Evolutionary conservation across 257 asterid species (phyloP), one percentile per base, ranked within the genome.

Genomic region (Catharanthus roseus): DNA sequence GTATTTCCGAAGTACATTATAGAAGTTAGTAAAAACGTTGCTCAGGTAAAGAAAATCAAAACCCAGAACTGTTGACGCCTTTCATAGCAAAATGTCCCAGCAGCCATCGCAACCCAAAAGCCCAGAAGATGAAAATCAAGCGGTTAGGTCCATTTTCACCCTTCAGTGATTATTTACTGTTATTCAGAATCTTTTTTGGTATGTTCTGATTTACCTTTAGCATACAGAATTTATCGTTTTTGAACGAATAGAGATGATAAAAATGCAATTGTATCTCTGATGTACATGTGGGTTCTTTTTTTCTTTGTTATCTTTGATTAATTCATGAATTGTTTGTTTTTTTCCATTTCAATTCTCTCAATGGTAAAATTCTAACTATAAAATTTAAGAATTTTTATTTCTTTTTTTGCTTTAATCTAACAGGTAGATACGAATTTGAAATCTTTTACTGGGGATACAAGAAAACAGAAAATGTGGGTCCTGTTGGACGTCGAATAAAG

Each of bases 81-180:
- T 29, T 26, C 41, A 23, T 21, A 7, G n/a, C 26, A n/a, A 54
- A 55, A 77, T 71, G 80, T 77, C 77, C 19, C 77, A 71, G 73
- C 68, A 56, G 63, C 51, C 73, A 23, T 67, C 73, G 33, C 76
- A 66, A 34, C 39, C 73, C 57, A 70, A 54, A 28, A 71, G 51
- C 57, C 55, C 74, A 55, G 80, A 71, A 13, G 73, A 65, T 42
- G 79, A 58, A 28, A 75, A 58, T 71, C 77, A 71, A 26, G 21
- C 39, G 74, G 80, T 77, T 65, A 49, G 73, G 4, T 28, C 39
- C 12, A 4, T 19, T 2, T 2, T 28, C 28, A 15, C 11, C 23
- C 28, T 9, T 49, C 24, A 15, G 11, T 70, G 34, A 49, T 29
- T 34, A 33, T 58, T 6, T 4, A n/a, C 36, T 47, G 38, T 12